These are phyloP conservation scores for Groenewaldozyma tartarivorans DNA, from an alignment of 805 yeast genomes.

Conservation along the genomic window DNA sequence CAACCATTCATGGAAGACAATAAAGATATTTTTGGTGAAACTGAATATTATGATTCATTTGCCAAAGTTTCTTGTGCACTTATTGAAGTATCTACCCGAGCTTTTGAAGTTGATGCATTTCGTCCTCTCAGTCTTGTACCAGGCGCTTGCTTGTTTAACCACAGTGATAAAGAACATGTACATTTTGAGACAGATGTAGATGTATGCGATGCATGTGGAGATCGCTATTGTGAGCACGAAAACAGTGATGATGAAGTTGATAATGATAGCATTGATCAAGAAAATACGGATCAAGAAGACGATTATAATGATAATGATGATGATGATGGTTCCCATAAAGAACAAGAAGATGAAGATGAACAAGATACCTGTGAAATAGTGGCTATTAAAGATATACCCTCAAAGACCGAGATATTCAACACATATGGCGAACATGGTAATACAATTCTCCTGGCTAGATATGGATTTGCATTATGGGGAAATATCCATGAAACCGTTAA, in stretches of 20 bases:
- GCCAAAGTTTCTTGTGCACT: conserved; percentile 41
- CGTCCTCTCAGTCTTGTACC: conserved; percentile 77
- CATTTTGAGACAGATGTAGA: conserved; percentile 52
- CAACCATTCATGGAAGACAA: conserved; percentile 19
- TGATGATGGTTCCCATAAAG: too few species aligned
- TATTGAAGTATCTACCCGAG: conserved; percentile 60
- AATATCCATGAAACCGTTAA: conserved; percentile 49
- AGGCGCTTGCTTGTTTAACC: conserved; percentile 85
- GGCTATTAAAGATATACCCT: conserved; percentile 33
- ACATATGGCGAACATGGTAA: conserved; percentile 73
- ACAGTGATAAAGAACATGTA: conserved; percentile 50
- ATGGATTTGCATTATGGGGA: conserved; percentile 61
- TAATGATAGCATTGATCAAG: conserved; percentile 15
- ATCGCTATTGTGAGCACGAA: conserved; percentile 7
- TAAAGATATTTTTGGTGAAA: conserved; percentile 12
- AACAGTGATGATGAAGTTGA: neutral
- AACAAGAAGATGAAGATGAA: conserved; percentile 19
- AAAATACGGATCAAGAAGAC: conserved; percentile 16
- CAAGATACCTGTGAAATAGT: conserved; percentile 61
- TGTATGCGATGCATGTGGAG: conserved; percentile 47
- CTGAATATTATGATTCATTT: conserved; percentile 10
- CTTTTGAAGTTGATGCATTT: conserved; percentile 69
- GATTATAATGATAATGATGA: conserved; percentile 3
- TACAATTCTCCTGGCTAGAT: conserved; percentile 56
- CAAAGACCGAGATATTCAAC: conserved; percentile 61